These are phyloP conservation scores for Moesziomyces sp. DNA, from an alignment of 1,284 basidiomycete species.

Conservation along the genomic window DNA sequence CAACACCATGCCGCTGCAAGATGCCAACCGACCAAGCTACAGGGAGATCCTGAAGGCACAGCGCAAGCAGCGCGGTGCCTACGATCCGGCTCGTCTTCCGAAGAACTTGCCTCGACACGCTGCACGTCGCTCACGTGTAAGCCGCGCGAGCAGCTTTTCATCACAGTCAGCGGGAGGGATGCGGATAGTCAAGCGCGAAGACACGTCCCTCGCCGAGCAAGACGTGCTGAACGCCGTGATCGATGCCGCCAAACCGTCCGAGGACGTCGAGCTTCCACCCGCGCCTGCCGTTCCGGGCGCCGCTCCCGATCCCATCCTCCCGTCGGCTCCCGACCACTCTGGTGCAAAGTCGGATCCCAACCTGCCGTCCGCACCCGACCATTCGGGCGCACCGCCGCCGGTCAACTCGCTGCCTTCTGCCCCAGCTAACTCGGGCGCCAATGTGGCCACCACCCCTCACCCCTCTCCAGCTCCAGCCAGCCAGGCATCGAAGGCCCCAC, in stretches of 20 bases:
- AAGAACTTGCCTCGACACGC: neutral
- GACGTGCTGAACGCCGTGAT: too few relatives aligned
- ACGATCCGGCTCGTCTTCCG: conserved; percentile 17
- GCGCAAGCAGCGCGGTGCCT: conserved; percentile 21
- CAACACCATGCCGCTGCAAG: conserved; percentile 13
- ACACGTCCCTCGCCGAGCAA: neutral
- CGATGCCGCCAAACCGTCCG: too few relatives aligned
- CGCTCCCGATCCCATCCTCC: too few relatives aligned
- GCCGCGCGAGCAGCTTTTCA: too few relatives aligned
- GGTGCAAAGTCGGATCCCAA: neutral
- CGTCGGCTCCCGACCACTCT: neutral
- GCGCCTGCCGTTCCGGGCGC: neutral
- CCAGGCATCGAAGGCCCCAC: neutral
- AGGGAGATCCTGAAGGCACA: conserved; percentile 12
- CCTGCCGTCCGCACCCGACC: neutral
- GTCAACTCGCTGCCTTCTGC: conserved; percentile 1
- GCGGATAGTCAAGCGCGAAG: neutral
- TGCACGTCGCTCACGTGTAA: neutral
- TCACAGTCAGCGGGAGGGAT: too few relatives aligned
- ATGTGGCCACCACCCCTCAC: too few relatives aligned
- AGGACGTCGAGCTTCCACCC: neutral
- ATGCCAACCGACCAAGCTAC: conserved; percentile 13
- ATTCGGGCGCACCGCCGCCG: neutral
- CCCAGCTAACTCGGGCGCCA: neutral
- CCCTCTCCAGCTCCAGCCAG: too few relatives aligned